Conservation (phyloP, 2,329 filamentous ascomycete genomes). For the Pseudogymnoascus sp. region DNA sequence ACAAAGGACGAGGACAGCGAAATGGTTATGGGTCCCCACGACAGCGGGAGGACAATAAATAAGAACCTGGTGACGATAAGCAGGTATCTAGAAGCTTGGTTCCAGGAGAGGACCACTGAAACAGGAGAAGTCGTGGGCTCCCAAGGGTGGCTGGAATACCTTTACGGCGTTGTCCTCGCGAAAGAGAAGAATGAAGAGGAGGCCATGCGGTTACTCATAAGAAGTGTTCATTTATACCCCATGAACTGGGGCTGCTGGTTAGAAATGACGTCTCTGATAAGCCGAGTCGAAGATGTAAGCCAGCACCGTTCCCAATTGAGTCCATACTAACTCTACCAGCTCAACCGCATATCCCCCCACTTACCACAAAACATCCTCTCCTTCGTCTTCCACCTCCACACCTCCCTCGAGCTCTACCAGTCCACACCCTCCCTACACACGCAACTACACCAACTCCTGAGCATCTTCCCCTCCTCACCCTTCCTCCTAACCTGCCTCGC, state of each 20-base stretch:
- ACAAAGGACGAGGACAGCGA: slow-evolving; percentile 93
- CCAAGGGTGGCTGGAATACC: slow-evolving; percentile 90
- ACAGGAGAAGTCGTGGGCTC: slow-evolving; percentile 54
- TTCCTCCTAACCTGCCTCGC: slow-evolving; percentile 89
- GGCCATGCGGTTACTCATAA: slow-evolving; percentile 79
- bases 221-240: slow-evolving; percentile 79
- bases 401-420: slow-evolving; percentile 86
- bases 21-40: slow-evolving; percentile 91
- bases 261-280: slow-evolving; percentile 76
- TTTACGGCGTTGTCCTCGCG: slow-evolving; percentile 83
- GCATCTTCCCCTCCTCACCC: slow-evolving; percentile 78
- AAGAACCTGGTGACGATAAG: slow-evolving; percentile 74
- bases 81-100: slow-evolving; percentile 72
- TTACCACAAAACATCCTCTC: slow-evolving; percentile 87
- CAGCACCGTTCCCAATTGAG: background rate
- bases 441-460: slow-evolving; percentile 68
- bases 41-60: slow-evolving; percentile 77
- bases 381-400: slow-evolving; percentile 87
- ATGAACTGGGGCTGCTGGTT: slow-evolving; percentile 98
- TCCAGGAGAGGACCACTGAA: slow-evolving; percentile 53
- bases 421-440: slow-evolving; percentile 67
- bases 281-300: slow-evolving; percentile 71
- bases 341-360: slow-evolving; percentile 62
- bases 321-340: slow-evolving; percentile 39
- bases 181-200: slow-evolving; percentile 85